Evolutionary conservation across 2,329 filamentous ascomycete genomes (phyloP).

Genomic region (Aspergillus transmontanensis): DNA sequence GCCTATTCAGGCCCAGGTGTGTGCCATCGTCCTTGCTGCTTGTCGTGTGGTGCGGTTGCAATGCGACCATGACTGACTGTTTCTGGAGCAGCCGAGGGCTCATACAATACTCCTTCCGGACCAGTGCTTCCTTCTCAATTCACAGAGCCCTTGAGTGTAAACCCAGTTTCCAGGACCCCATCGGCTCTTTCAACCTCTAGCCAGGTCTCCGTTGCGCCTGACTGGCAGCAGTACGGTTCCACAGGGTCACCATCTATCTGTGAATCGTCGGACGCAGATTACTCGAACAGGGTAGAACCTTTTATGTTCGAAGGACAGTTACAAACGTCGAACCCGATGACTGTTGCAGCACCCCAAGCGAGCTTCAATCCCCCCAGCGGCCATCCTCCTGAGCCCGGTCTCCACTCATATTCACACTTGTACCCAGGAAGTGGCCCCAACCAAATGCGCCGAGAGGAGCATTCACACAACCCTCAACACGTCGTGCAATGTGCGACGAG

Average conservation of each 20-base stretch:
- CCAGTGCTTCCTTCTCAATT: conserved; percentile 30
- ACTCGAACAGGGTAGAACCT: conserved; percentile 27
- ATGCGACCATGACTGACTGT: neutral
- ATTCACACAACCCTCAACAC: conserved; percentile 14
- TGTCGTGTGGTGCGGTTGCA: neutral
- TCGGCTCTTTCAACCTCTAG: conserved; percentile 28
- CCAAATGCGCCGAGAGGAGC: conserved; percentile 17
- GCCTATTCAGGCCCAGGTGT: conserved; percentile 23
- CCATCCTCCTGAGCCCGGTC: conserved; percentile 21
- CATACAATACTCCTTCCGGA: conserved; percentile 20
- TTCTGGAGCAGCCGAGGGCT: conserved; percentile 19
- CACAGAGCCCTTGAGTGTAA: conserved; percentile 21
- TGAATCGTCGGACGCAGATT: conserved; percentile 32
- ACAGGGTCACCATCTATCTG: conserved; percentile 31
- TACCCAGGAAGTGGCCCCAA: conserved; percentile 18
- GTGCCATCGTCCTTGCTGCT: neutral
- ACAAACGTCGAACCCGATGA: conserved; percentile 18
- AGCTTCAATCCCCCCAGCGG: conserved; percentile 21
- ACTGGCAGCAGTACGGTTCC: conserved; percentile 31
- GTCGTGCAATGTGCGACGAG: conserved; percentile 17
- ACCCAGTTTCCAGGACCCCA: conserved; percentile 24
- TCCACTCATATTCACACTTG: conserved; percentile 23
- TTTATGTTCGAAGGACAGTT: conserved; percentile 22
- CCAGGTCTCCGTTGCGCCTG: conserved; percentile 28
- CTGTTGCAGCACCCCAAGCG: conserved; percentile 22